Evolutionary conservation across 768 basidiomycete genomes (phyloP), one percentile per base, ranked within the genome.

Genomic region (Ramaria sp.): DNA sequence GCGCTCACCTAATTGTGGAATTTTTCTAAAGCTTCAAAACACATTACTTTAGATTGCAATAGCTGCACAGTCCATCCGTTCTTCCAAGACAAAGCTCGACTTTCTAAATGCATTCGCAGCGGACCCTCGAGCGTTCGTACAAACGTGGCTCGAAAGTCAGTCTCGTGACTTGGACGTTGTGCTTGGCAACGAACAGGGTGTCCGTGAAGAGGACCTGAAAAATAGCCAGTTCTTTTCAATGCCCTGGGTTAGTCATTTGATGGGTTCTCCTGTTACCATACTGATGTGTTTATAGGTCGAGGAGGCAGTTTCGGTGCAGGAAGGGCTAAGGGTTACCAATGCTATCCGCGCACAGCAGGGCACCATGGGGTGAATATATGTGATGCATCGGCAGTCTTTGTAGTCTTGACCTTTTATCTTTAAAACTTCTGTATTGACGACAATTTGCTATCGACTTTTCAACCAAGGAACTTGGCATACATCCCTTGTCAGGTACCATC

Each of bases 71-170:
- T 88, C 87, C 9, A 72, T 95, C 47, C 84, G 92, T 60, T 91
- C 91, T 61, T 79, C 91, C 1, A 84, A 90, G 62, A 74, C 89
- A 59, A 95, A 94, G 67, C 77, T 83, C 22, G 85, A 88, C 7
- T 97, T 97, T 69, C 69, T 97, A 41, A 77, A 82, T 58, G 79
- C 82, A 1, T 96, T 96, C 63, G 81, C 89, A 12, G 71, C 78
- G 0, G 80, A 92, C 48, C 89, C 94, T 7, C 73, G 82, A 5
- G 73, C 75, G 59, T 88, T 97, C 65, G 86, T 93, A 54, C 85
- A 93, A 63, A 85, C 81, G 2, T 96, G 91, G 91, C 66, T 97
- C 16, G 86, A 87, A 61, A 92, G 88, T 1, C 94, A 97, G 66
- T 88, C 91, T 45, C 78, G 90, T 13, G 94, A 97, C 68, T 67